Conservation (phyloP, 2,329 filamentous ascomycete species). For the Aureobasidium subglaciale region DNA sequence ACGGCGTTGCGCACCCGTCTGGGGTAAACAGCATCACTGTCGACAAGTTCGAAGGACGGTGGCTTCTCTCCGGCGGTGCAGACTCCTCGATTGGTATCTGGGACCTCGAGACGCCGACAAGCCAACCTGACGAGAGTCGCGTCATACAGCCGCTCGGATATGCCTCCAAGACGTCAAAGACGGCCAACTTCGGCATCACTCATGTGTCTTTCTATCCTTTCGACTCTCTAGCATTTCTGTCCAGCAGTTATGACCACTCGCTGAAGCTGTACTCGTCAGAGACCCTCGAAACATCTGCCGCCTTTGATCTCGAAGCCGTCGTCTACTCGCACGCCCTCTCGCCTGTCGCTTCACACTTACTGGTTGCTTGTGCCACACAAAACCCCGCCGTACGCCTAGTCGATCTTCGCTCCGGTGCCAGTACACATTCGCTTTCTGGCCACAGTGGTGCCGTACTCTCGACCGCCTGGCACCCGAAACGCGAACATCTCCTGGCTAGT, state of each 20-base stretch:
- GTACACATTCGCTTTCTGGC: slow-evolving; percentile 46
- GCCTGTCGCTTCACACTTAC: slow-evolving; percentile 61
- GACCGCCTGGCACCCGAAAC: slow-evolving; percentile 71
- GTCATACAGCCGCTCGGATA: slow-evolving; percentile 41
- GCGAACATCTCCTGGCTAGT: slow-evolving; percentile 73
- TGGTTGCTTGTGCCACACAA: slow-evolving; percentile 84
- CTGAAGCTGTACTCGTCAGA: slow-evolving; percentile 69
- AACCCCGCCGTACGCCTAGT: slow-evolving; percentile 77
- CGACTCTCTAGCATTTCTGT: slow-evolving; percentile 67
- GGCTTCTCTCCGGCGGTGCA: slow-evolving; percentile 78
- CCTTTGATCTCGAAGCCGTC: slow-evolving; percentile 61
- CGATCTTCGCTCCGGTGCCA: slow-evolving; percentile 75
- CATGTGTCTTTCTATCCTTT: slow-evolving; percentile 73
- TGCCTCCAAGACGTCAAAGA: slow-evolving; percentile 31
- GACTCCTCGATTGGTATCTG: slow-evolving; percentile 80
- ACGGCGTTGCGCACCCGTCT: slow-evolving; percentile 59
- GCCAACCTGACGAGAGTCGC: slow-evolving; percentile 11
- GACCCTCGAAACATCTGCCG: slow-evolving; percentile 53
- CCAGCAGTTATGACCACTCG: slow-evolving; percentile 69
- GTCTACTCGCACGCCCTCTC: slow-evolving; percentile 75
- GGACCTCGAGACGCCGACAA: slow-evolving; percentile 64
- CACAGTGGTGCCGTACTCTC: slow-evolving; percentile 49
- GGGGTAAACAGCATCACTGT: slow-evolving; percentile 74
- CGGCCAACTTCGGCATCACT: slow-evolving; percentile 65
- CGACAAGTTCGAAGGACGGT: slow-evolving; percentile 72